phyloP scores from a whole-genome alignment of 371 early-diverging fungal genomes.

The Fennellomyces sp. region DNA sequence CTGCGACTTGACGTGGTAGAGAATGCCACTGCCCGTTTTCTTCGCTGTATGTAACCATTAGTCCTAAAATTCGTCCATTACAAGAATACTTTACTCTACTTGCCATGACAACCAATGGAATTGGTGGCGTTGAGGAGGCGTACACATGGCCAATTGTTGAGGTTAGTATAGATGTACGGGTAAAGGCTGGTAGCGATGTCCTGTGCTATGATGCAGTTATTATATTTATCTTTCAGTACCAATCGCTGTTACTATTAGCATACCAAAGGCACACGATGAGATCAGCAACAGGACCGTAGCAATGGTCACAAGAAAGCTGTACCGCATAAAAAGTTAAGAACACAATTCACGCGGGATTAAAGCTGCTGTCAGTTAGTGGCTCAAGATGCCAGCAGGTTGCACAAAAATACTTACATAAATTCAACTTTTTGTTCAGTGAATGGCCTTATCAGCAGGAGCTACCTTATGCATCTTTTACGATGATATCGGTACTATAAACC shows the following conservation, averaged over 20 bases:
- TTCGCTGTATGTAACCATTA: slow-evolving; percentile 8
- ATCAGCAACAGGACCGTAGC: not conserved
- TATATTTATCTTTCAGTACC: too few relatives aligned
- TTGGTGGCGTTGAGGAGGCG: slow-evolving; percentile 63
- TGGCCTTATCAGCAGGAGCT: too few relatives aligned
- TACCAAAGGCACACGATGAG: not conserved
- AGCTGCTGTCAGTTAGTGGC: too few relatives aligned
- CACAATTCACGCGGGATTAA: too few relatives aligned
- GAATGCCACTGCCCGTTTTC: slow-evolving; percentile 54
- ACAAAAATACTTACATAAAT: too few relatives aligned
- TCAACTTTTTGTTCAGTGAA: too few relatives aligned
- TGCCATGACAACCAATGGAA: slow-evolving; percentile 66
- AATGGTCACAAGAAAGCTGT: not conserved
- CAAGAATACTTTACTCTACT: not conserved
- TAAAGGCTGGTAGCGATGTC: slow-evolving; percentile 50
- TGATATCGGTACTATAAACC: too few relatives aligned
- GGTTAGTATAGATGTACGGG: slow-evolving; percentile 55
- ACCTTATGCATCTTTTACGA: too few relatives aligned
- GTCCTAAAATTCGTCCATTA: not conserved
- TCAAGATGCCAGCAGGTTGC: too few relatives aligned
- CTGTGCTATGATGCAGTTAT: slow-evolving; percentile 21
- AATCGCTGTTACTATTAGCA: too few relatives aligned
- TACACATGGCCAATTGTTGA: slow-evolving; percentile 61
- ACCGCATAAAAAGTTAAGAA: not conserved
- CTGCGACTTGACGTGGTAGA: slow-evolving; percentile 56